A percentile compares a stretch with the other conserved stretches of the same genome.
Evolutionary conservation across 169 alveolate genomes (phyloP).

Genomic region (Plasmodium chabaudi): DNA sequence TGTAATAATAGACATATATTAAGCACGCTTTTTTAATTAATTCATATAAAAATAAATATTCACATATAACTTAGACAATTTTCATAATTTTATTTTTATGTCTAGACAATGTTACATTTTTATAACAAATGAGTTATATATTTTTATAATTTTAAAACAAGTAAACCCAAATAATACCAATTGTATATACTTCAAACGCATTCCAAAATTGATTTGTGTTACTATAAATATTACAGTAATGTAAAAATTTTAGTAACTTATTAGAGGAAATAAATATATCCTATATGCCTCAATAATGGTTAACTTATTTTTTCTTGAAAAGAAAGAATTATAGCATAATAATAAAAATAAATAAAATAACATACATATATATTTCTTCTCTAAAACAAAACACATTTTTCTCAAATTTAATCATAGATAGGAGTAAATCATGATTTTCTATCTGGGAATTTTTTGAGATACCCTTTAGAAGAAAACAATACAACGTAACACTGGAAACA

Average conservation of each 20-base stretch:
- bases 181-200: slow-evolving; percentile 4
- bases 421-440: slow-evolving; percentile 31
- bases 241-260: too few relatives aligned
- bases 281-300: too few relatives aligned
- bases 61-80: slow-evolving; percentile 1
- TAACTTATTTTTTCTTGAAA: not conserved
- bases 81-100: slow-evolving; percentile 1
- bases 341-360: not conserved
- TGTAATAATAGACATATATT: slow-evolving; percentile 4
- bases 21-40: not conserved
- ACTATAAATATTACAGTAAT: not conserved
- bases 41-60: slow-evolving; percentile 1
- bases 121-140: not conserved
- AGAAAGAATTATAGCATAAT: not conserved
- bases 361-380: slow-evolving; percentile 1
- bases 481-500: slow-evolving; percentile 18
- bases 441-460: slow-evolving; percentile 23
- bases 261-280: too few relatives aligned
- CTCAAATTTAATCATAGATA: slow-evolving; percentile 15
- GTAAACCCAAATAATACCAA: not conserved
- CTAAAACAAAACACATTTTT: slow-evolving; percentile 5
- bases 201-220: slow-evolving; percentile 8
- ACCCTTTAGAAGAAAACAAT: slow-evolving; percentile 39
- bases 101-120: slow-evolving; percentile 13
- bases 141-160: not conserved